These are phyloP conservation scores for Albizia julibrissin DNA, from an alignment of 306 rosid genomes.

Conservation along the genomic window DNA sequence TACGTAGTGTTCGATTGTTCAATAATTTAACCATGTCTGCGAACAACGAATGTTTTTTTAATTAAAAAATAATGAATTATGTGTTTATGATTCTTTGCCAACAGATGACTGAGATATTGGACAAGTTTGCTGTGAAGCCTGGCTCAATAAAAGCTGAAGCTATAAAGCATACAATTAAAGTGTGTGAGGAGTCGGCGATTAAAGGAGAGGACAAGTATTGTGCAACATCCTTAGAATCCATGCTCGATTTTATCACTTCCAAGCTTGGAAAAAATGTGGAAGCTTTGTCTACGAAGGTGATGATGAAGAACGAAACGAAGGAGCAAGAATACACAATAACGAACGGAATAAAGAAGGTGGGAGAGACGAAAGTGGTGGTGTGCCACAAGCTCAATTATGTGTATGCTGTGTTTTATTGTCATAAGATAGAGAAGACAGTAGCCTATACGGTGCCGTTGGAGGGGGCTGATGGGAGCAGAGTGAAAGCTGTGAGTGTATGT, in stretches of 20 bases:
- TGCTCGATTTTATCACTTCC: background rate
- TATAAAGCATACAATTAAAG: background rate
- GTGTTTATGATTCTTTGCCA: background rate
- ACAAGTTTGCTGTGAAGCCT: background rate
- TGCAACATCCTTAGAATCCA: background rate
- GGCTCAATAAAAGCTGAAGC: background rate
- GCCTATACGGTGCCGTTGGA: background rate
- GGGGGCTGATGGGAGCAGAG: background rate
- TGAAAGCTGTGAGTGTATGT: background rate
- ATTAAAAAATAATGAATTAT: too few relatives aligned
- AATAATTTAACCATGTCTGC: background rate
- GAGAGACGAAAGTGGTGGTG: background rate
- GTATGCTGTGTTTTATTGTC: background rate
- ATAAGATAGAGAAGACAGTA: background rate
- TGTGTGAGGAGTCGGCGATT: background rate
- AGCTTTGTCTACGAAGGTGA: background rate
- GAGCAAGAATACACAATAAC: background rate
- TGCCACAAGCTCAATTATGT: background rate
- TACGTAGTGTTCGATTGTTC: too few relatives aligned
- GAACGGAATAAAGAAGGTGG: background rate
- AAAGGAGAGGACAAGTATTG: background rate
- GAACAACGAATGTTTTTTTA: too few relatives aligned
- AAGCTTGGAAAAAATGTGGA: background rate
- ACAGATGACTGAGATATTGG: background rate
- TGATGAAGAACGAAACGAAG: background rate